Evolutionary conservation across 805 yeast genomes (phyloP).

Genomic region (Clavispora carvajalis): DNA sequence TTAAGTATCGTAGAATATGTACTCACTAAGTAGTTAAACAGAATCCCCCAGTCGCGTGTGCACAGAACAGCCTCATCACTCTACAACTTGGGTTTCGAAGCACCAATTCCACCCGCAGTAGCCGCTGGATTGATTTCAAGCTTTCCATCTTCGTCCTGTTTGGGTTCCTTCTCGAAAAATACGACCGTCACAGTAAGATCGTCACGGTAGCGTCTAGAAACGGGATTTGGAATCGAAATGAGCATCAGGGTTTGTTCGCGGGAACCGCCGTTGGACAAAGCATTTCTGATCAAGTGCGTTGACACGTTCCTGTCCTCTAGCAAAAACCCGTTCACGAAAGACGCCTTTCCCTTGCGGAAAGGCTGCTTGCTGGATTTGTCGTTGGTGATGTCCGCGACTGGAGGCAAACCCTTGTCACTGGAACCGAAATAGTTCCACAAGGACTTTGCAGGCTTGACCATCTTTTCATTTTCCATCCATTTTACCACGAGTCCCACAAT

Average conservation of each 20-base stretch:
- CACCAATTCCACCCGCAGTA: slow-evolving; percentile 50
- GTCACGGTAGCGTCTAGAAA: slow-evolving; percentile 88
- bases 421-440: slow-evolving; percentile 42
- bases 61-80: too few relatives aligned
- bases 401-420: slow-evolving; percentile 50
- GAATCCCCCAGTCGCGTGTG: too few relatives aligned
- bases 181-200: slow-evolving; percentile 95
- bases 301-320: slow-evolving; percentile 85
- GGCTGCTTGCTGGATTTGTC: slow-evolving; percentile 67
- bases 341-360: slow-evolving; percentile 48
- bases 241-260: slow-evolving; percentile 84
- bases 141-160: slow-evolving; percentile 41
- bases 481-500: slow-evolving; percentile 86
- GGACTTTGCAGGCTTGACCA: slow-evolving; percentile 48
- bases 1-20: too few relatives aligned
- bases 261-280: slow-evolving; percentile 80
- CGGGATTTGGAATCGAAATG: slow-evolving; percentile 86
- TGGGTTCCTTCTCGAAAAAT: slow-evolving; percentile 67
- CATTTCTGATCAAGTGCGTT: slow-evolving; percentile 91
- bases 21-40: too few relatives aligned
- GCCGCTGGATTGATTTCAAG: slow-evolving; percentile 53
- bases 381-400: slow-evolving; percentile 57
- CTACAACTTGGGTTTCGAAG: slow-evolving; percentile 45
- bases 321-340: slow-evolving; percentile 38
- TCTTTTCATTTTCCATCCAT: slow-evolving; percentile 79